Base-by-base conservation (phyloP, 2,329 filamentous ascomycete genomes). In the Paraphoma sp. region DNA sequence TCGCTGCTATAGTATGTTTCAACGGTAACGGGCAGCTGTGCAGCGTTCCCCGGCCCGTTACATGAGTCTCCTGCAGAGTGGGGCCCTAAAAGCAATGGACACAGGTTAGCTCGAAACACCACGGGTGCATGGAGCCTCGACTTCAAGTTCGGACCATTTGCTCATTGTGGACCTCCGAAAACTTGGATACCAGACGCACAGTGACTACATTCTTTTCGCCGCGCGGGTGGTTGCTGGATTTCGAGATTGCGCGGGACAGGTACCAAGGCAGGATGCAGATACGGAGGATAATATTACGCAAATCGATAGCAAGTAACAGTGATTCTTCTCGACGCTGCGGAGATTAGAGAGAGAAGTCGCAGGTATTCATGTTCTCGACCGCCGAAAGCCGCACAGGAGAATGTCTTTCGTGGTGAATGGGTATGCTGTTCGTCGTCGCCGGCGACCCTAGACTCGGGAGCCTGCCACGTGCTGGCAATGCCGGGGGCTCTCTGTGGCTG, bases 1-100 rank as follows among this genome's bases (percentile, higher is more conserved):
- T 41, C 47, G 44, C 45, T 18, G 44, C 41, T 59, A 68, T 66
- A 65, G 64, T 54, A 42, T 60, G 63, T 69, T 69, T 68, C 64
- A 66, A 65, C 60, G 56, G 49, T 54, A 54, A 50, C 46, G 56
- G 59, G 55, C 53, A 57, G 45, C 56, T 56, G 33, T 53, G 53
- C 51, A 53, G 44, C 48, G 41, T 17, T 48, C 40, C 53, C 55
- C 45, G 50, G 53, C 33, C 33, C 33, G 33, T 36, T 36, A 36
- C 33, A 36, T 62, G 48, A 62, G 54, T 54, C 51, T 50, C 50
- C 46, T 42, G 42, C 33, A 48, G 16, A 49, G 62, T 52, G 60
- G 60, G 60, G 51, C 57, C 11, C 3, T n/a, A 54, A 48, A 48
- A 52, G 50, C 23, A 58, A 41, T 43, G 30, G 33, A 36, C 33